Evolutionary conservation across 495 filamentous ascomycete genomes (phyloP).

Genomic region (Neurospora sp.): DNA sequence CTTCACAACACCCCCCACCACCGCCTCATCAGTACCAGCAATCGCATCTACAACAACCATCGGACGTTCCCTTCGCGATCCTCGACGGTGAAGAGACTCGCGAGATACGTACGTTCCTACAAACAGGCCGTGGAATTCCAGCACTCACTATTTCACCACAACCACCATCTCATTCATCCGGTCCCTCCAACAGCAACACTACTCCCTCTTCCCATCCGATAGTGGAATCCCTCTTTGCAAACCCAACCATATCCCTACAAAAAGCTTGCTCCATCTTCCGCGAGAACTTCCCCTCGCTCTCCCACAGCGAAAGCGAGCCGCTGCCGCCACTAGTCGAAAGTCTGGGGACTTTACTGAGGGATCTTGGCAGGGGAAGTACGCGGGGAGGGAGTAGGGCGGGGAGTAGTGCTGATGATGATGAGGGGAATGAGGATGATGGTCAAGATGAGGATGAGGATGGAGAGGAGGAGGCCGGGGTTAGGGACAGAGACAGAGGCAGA

Average conservation of each 20-base stretch:
- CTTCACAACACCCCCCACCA: background rate
- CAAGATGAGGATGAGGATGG: too few species aligned
- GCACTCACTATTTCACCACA: background rate
- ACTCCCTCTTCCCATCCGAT: background rate
- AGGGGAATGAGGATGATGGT: too few species aligned
- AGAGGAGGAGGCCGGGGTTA: too few species aligned
- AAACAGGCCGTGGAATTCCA: conserved; percentile 10
- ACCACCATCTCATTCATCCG: background rate
- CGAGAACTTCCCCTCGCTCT: conserved; percentile 11
- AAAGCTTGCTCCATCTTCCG: conserved; percentile 7
- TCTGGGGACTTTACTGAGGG: conserved; percentile 7
- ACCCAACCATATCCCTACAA: conserved; percentile 3
- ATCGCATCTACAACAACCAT: background rate
- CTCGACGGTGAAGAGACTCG: conserved; percentile 11
- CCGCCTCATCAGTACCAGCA: background rate
- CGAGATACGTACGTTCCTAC: conserved; percentile 7
- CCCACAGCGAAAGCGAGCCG: conserved; percentile 6
- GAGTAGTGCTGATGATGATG: background rate
- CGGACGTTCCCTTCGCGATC: background rate
- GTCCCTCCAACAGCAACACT: background rate
- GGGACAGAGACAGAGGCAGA: too few species aligned
- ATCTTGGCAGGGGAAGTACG: conserved; percentile 9
- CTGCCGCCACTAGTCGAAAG: conserved; percentile 18
- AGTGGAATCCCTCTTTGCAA: conserved; percentile 8
- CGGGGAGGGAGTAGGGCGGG: background rate